A percentile compares a stretch with the other conserved stretches of the same genome.
These are phyloP conservation scores for Wakefieldia striispora DNA, from an alignment of 768 basidiomycete species.

Conservation along the genomic window DNA sequence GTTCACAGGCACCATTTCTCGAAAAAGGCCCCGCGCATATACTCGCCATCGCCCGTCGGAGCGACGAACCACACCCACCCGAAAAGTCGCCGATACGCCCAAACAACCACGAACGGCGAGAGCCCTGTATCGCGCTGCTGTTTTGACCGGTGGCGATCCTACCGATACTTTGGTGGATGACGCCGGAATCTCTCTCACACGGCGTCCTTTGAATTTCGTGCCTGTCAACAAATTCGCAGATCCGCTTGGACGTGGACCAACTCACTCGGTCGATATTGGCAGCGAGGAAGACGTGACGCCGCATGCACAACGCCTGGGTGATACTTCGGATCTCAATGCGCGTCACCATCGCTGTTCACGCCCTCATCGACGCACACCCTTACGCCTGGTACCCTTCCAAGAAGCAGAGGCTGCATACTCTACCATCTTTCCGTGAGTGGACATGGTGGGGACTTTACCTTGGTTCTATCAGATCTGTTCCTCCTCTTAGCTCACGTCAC, in stretches of 20 bases:
- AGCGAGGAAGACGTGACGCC: neutral
- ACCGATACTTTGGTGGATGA: slow-evolving; percentile 12
- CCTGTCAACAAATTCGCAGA: slow-evolving; percentile 21
- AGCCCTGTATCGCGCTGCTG: slow-evolving; percentile 25
- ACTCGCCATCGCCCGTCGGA: slow-evolving; percentile 2
- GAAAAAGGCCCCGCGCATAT: slow-evolving; percentile 18
- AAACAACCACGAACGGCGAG: slow-evolving; percentile 7
- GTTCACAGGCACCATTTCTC: neutral
- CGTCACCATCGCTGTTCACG: neutral
- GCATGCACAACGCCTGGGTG: neutral
- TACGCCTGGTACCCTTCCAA: slow-evolving; percentile 23
- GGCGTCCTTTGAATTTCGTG: slow-evolving; percentile 29
- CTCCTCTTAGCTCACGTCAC: neutral
- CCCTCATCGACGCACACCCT: slow-evolving; percentile 11
- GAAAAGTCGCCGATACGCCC: neutral
- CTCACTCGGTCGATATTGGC: neutral
- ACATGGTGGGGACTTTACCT: neutral
- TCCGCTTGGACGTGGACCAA: neutral
- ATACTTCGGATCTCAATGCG: neutral
- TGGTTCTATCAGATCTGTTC: slow-evolving; percentile 5
- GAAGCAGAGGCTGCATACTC: slow-evolving; percentile 30
- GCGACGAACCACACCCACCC: neutral
- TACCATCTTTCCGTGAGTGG: slow-evolving; percentile 25
- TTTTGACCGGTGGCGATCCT: slow-evolving; percentile 27
- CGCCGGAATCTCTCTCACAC: slow-evolving; percentile 9